phyloP scores from a whole-genome alignment of 1,139 yeast genomes.

The Blastobotrys persicus region DNA sequence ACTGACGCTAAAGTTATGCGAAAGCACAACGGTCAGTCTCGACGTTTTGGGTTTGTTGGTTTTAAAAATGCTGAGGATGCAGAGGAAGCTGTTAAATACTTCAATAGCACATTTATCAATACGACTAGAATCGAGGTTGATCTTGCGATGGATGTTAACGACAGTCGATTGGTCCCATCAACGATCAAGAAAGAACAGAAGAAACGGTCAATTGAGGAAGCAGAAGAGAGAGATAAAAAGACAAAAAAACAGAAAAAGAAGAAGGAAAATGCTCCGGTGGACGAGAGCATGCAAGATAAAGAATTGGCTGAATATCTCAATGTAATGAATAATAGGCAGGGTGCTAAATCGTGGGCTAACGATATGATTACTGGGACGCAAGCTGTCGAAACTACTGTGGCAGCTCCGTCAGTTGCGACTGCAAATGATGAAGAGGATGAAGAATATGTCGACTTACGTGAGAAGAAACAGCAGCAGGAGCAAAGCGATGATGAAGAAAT shows the following conservation, averaged over 20 bases:
- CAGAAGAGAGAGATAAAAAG: slow-evolving; percentile 30
- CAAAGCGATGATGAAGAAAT: slow-evolving; percentile 27
- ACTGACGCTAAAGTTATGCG: slow-evolving; percentile 87
- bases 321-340: slow-evolving; percentile 73
- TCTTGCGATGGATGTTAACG: slow-evolving; percentile 83
- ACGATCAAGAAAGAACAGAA: slow-evolving; percentile 52
- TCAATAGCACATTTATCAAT: slow-evolving; percentile 75
- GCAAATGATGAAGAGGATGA: slow-evolving; percentile 31
- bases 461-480: slow-evolving; percentile 25
- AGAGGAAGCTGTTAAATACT: slow-evolving; percentile 68
- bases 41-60: slow-evolving; percentile 93
- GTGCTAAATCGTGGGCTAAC: slow-evolving; percentile 71
- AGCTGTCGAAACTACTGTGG: slow-evolving; percentile 16
- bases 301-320: slow-evolving; percentile 77
- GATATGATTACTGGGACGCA: slow-evolving; percentile 44
- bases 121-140: slow-evolving; percentile 78
- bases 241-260: slow-evolving; percentile 48
- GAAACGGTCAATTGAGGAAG: slow-evolving; percentile 39
- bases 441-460: slow-evolving; percentile 29
- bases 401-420: slow-evolving; percentile 4
- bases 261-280: slow-evolving; percentile 16
- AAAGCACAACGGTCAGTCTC: slow-evolving; percentile 77
- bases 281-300: slow-evolving; percentile 49
- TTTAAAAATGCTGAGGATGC: slow-evolving; percentile 74
- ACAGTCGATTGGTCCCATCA: slow-evolving; percentile 68